Base-by-base conservation (phyloP, 2,329 filamentous ascomycete genomes). In the Fusarium zealandicum region DNA sequence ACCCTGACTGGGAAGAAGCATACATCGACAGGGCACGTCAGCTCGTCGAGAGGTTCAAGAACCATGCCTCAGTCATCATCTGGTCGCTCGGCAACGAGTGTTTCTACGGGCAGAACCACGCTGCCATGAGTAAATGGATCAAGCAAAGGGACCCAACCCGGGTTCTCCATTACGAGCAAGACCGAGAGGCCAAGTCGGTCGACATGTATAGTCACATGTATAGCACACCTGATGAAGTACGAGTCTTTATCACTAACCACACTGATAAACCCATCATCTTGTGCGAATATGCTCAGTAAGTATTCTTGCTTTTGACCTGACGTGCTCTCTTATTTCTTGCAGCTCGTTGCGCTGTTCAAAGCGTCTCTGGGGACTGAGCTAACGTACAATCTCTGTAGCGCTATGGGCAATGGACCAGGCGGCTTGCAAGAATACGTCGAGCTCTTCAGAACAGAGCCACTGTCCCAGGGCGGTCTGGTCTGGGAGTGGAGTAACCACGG, bases 11-110 rank as follows among this genome's bases (percentile, higher is more conserved):
- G 86, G 73, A 74, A 48, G 79, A 82, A 2, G 84, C 87, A 0
- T 90, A 91, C 60, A 73, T 90, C 2, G 88, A 90, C 66, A 81
- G 88, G 1, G 85, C 85, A 4, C 73, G 78, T 22, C 85, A 89
- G 55, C 76, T 90, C 59, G 83, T 90, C 0, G 77, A 82, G 61
- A 78, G 88, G 10, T 77, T 79, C 57, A 79, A 77, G 60, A 80
- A 90, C 45, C 85, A 89, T 59, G 75, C 87, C 0, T 87, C 79
- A 6, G 75, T 91, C 3, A 82, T 90, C 37, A 82, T 90, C 44
- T 91, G 88, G 89, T 88, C 84, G 14, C 75, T 91, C 0, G 88
- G 88, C 0, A 91, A 90, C 51, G 88, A 90, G 66, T 80, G 87
- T 0, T 90, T 89, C 64, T 90, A 89, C 52, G 88, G 88, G 0